Evolutionary conservation across 345 rosid species (phyloP), one percentile per base, ranked within the genome.

Genomic region (Brassica cretica): DNA sequence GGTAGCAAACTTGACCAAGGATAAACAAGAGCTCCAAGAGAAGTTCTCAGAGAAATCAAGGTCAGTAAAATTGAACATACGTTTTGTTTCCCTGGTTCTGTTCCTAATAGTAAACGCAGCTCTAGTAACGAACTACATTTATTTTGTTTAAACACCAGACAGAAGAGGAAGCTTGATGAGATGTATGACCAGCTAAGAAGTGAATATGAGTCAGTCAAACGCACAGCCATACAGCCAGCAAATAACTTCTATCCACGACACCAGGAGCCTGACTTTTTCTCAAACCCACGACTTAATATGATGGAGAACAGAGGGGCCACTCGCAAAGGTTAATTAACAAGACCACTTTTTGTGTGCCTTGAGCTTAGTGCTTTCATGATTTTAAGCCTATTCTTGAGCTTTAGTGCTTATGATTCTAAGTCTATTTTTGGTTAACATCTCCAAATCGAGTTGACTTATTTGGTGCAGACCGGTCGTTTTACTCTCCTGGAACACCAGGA

Each of bases 131-230:
- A 66, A 30, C 39, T 68, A 55, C 49, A 15, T 16, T 46, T 14
- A 66, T 15, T 76, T 64, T 68, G 14, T 12, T 67, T 51, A 12
- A 70, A 73, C 80, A 69, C 68, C 90, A 93, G 98, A 82, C 97
- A 91, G 86, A 95, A 95, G 92, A 90, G 97, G 78, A 95, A 91
- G 79, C 97, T 91, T 49, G 99, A 95, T 78, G 99, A 95, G 84
- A 95, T 95, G 97, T 93, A 95, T 75, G 99, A 95, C 77, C 97
- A 88, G 69, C 70, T 95, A 84, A 88, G 93, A 79, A 90, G 80
- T 64, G 97, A 95, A 73, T 87, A 84, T 5, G 93, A 95, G 76
- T 89, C 96, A 10, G 69, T 81, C 66, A 93, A 93, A 83, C 83
- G 97, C 81, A 82, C 97, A 71, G 87, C 98, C 46, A 87, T 91